phyloP scores from a whole-genome alignment of 805 yeast genomes.

The Candida verbasci region DNA sequence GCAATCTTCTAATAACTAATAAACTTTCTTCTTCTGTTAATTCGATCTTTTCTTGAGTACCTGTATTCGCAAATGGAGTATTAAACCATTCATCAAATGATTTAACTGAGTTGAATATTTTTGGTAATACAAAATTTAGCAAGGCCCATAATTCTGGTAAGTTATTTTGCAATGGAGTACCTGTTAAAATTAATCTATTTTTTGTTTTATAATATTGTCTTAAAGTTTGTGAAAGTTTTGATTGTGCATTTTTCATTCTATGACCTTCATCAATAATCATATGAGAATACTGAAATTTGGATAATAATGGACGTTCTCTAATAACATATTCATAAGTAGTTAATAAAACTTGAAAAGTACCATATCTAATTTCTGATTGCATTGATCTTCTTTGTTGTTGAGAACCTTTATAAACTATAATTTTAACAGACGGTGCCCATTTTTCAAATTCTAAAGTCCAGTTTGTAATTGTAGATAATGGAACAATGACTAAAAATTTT shows the following conservation, averaged over 20 bases:
- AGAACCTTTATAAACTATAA: constrained; percentile 72
- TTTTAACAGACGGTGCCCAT: constrained; percentile 80
- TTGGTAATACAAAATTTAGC: constrained; percentile 75
- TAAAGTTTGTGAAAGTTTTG: constrained; percentile 69
- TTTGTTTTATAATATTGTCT: constrained; percentile 69
- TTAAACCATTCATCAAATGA: constrained; percentile 89
- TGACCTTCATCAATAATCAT: constrained; percentile 93
- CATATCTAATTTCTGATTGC: constrained; percentile 59
- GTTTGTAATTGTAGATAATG: constrained; percentile 77
- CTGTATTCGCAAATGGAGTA: constrained; percentile 83
- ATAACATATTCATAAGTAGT: constrained; percentile 83
- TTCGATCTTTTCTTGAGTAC: constrained; percentile 74
- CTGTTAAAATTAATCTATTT: constrained; percentile 76
- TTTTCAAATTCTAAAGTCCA: constrained; percentile 85
- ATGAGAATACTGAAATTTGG: constrained; percentile 73
- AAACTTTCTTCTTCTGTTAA: constrained; percentile 83
- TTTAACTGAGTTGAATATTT: constrained; percentile 79
- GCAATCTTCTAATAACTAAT: constrained; percentile 78
- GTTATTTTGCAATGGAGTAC: constrained; percentile 84
- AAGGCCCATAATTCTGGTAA: constrained; percentile 85
- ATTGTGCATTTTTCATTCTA: constrained; percentile 76
- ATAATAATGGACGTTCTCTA: constrained; percentile 65
- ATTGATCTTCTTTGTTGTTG: constrained; percentile 66
- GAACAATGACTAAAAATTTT: constrained; percentile 76
- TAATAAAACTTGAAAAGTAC: constrained; percentile 70